Evolutionary conservation across 805 yeast species (phyloP), one percentile per base, ranked within the genome.

Genomic region (Torulaspora indica): DNA sequence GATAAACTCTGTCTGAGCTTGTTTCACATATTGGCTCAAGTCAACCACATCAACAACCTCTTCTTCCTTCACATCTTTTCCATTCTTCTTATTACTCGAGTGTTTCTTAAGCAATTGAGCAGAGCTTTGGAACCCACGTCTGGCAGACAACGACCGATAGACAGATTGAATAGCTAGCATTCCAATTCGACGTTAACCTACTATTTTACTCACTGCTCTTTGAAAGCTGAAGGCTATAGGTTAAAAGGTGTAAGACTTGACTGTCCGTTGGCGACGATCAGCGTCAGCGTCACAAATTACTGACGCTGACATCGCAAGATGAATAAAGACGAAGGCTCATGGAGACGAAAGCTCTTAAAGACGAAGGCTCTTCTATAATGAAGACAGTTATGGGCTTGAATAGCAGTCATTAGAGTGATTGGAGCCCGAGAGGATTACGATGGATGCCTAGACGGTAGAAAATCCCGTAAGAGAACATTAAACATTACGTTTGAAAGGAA

Each of bases 1-100:
- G 24, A 75, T 68, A 55, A 78, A 82, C 39, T 70, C 38, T 14
- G 36, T 30, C 8, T 48, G 49, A n/a, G 56, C 55, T 20, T 40
- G 31, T 18, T 42, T 44, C 4, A 49, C 29, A 35, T 47, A 53
- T 32, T 48, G 38, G 15, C 40, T 45, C 2, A 53, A 34, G 38
- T 55, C 59, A 13, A 53, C 37, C 15, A 53, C 48, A 9, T 40
- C 49, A 13, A 42, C 48, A 5, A 51, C 52, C 8, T 46, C 48
- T n/a, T 41, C 24, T 17, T 47, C 52, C 22, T 47, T 53, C 3
- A 51, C 48, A 22, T 43, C 22, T 20, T 20, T 20, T n/a, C n/a
- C n/a, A 20, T 20, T 38, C 39, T 51, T 53, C 20, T 48, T 48
- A 31, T 34, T 35, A 18, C 43, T 28, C 18, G 47, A 34, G 17